Base-by-base conservation (phyloP, 176 grass and related monocot species). In the Lolium rigidum region DNA sequence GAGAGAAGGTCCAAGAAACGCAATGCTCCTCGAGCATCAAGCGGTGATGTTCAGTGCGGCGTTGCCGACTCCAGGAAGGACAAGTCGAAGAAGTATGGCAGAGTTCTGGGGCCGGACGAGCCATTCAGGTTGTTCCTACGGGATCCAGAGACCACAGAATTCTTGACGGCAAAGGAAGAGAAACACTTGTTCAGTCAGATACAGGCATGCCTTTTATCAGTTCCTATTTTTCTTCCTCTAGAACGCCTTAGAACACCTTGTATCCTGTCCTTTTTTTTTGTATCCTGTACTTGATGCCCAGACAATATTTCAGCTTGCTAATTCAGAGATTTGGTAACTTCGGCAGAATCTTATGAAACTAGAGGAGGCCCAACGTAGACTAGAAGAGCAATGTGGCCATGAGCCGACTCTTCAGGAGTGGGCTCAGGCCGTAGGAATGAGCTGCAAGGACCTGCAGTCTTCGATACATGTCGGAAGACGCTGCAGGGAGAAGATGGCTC, bases 401-500 rank as follows among this genome's bases (percentile, higher is more conserved):
- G 88, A 95, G 47, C 93, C 90, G 46, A 93, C 93, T 16, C 46
- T 91, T n/a, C 58, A 50, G 2, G 93, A 95, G 86, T 95, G 90
- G 90, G 93, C 93, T 87, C 52, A 89, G 35, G 86, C 88, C 24
- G 93, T 95, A 24, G 93, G 93, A 43, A 89, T 93, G 86, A 91
- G 88, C 78, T 88, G 82, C 81, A 87, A 86, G 78, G 88, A 73
- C 20, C 61, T 95, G 71, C 90, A 91, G 54, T 84, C 80, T 17
- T 89, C 80, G 35, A 76, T 95, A 64, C 85, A 73, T 50, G 75
- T 69, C 25, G 93, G 93, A 69, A 80, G 80, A 47, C 86, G 86
- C 20, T 92, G 90, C 67, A 74, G 90, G 9, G 88, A 95, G 57
- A 95, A 95, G 90, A 92, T 95, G 90, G 91, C 91, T 65, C 82